Conservation (phyloP, 768 basidiomycete genomes). For the Suillus paluster region DNA sequence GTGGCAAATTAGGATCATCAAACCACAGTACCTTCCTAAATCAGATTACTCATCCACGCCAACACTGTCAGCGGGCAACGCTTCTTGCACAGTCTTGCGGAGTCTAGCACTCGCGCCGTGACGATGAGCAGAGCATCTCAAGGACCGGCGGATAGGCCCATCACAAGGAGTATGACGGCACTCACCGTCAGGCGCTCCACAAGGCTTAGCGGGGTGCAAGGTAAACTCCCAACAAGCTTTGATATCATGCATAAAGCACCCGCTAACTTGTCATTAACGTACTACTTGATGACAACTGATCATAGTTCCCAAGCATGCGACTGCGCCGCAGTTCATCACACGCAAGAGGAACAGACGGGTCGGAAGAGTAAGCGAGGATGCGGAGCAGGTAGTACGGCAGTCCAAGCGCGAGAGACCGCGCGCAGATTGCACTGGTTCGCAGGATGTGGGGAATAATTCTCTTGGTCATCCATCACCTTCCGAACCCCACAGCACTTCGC, state of each 20-base stretch:
- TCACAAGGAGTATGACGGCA: conserved; percentile 31
- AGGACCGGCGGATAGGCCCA: conserved; percentile 14
- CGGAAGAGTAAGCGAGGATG: too few relatives aligned
- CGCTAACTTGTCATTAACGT: not conserved
- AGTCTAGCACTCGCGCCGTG: not conserved
- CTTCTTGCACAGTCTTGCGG: too few relatives aligned
- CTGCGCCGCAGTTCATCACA: not conserved
- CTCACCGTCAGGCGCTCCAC: conserved; percentile 25
- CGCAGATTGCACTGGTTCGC: too few relatives aligned
- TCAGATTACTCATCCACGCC: conserved; percentile 12
- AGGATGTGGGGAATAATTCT: not conserved
- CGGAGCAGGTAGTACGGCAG: too few relatives aligned
- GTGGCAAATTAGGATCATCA: conserved; percentile 15
- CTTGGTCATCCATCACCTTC: not conserved
- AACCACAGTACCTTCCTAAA: conserved; percentile 39
- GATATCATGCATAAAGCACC: conserved; percentile 1
- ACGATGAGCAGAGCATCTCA: conserved; percentile 24
- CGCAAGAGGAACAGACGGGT: not conserved
- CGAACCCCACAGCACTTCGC: not conserved
- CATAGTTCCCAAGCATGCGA: not conserved
- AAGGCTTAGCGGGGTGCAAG: conserved; percentile 17
- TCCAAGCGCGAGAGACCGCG: not conserved
- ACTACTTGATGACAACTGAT: not conserved
- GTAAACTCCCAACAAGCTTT: conserved; percentile 6
- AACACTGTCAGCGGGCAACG: not conserved